phyloP scores from a whole-genome alignment of 257 asterid genomes.

The Datura wrightii region DNA sequence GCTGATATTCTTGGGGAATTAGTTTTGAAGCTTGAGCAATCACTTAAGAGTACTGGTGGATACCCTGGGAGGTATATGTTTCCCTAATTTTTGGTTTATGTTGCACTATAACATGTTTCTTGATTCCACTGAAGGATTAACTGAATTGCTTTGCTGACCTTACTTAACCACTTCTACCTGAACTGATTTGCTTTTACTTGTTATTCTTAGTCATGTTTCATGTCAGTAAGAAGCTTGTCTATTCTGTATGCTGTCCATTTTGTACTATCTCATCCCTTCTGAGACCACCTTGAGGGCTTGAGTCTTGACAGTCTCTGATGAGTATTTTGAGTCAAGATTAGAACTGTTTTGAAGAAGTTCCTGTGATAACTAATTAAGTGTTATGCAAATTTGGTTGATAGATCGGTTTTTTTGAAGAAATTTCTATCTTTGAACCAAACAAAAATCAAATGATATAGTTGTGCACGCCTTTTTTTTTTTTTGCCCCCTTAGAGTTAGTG shows the following conservation, averaged over 20 bases:
- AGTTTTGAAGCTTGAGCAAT: slow-evolving; percentile 73
- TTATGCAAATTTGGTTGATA: background rate
- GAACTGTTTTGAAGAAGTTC: slow-evolving; percentile 4
- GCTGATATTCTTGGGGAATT: slow-evolving; percentile 83
- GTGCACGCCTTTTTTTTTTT: background rate
- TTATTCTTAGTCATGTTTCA: background rate
- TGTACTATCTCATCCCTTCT: slow-evolving; percentile 6
- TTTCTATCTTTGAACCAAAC: slow-evolving; percentile 11
- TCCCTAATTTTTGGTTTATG: slow-evolving; percentile 22
- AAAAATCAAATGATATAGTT: background rate
- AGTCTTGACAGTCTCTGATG: slow-evolving; percentile 2
- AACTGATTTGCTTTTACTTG: background rate
- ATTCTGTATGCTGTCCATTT: background rate
- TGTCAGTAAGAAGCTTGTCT: slow-evolving; percentile 17
- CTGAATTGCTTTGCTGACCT: background rate
- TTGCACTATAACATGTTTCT: slow-evolving; percentile 11
- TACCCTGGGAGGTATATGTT: slow-evolving; percentile 78
- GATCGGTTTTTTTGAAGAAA: background rate
- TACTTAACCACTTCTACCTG: background rate
- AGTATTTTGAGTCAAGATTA: background rate
- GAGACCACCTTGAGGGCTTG: background rate
- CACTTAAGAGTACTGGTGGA: slow-evolving; percentile 73
- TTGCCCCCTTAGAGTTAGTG: background rate
- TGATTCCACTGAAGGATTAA: slow-evolving; percentile 17
- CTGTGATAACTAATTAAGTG: background rate